Percentiles rank a stretch among this genome's conserved stretches.
Conservation (phyloP, 805 yeast genomes). For the Sugiyamaella qingdaonensis region DNA sequence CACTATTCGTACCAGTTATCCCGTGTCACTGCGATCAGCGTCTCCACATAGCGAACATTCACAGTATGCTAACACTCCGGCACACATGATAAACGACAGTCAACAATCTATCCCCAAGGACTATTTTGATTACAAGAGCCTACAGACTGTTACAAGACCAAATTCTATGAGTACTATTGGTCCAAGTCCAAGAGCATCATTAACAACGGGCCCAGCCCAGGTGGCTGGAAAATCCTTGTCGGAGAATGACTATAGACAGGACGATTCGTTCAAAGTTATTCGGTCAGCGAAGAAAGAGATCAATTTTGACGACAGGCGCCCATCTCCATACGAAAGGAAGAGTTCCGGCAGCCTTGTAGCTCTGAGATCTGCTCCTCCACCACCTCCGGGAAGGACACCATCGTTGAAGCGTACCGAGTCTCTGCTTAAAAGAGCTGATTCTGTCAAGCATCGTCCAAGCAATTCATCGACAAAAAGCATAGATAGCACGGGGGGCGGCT, state of each 20-base stretch:
- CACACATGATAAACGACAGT: conserved; percentile 51
- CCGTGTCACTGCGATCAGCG: conserved; percentile 4
- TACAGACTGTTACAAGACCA: not conserved
- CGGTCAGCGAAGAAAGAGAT: conserved; percentile 59
- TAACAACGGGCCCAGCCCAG: not conserved
- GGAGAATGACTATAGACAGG: not conserved
- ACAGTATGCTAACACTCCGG: conserved; percentile 64
- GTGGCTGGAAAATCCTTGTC: not conserved
- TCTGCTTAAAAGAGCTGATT: not conserved
- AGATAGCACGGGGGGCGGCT: not conserved
- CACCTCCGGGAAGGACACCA: conserved; percentile 29
- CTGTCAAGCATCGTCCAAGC: not conserved
- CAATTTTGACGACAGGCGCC: conserved; percentile 74
- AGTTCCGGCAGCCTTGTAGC: conserved; percentile 56
- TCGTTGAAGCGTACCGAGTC: conserved; percentile 12
- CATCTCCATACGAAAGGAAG: conserved; percentile 57
- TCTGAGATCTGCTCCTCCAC: conserved; percentile 48
- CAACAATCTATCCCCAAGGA: conserved; percentile 26
- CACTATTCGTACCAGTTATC: conserved; percentile 8
- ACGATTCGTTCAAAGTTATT: conserved; percentile 60
- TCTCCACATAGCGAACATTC: conserved; percentile 4
- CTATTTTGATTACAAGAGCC: not conserved
- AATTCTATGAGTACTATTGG: conserved; percentile 21
- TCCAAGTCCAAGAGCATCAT: not conserved
- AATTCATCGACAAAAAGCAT: too few species aligned